Evolutionary conservation across 2,329 filamentous ascomycete genomes (phyloP), one percentile per base, ranked within the genome.

Genomic region (Cercospora sojina): DNA sequence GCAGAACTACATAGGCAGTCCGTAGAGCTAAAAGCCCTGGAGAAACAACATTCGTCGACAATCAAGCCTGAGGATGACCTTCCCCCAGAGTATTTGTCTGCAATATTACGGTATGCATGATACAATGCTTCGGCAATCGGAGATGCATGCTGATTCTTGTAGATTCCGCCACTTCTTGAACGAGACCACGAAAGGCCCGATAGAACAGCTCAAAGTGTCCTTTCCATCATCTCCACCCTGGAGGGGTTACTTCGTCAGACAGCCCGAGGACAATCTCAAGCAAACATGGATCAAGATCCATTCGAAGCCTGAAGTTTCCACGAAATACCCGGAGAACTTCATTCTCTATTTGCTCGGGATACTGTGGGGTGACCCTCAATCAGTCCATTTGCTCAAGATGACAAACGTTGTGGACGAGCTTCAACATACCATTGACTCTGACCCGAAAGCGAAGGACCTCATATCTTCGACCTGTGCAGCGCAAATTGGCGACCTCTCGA

Each of bases 391-490:
- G 2, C 9, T 61, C 1, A 13, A 79, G 2, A 65, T 83, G 27
- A 74, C 78, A 2, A 71, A 72, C 4, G 25, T 83, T 1, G 67
- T 85, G 12, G 84, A 87, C 66, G 83, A 86, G 70, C 71, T 86
- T 1, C 82, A 83, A 25, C 79, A 81, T 8, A 74, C 84, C 3
- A 64, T 83, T 63, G 61, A 70, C 25, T 51, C 56, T 6, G 68
- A 70, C 16, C 59, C 57, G 1, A 59, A 59, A 32, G 63, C 60
- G 20, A 68, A 64, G 25, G 20, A 35, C 0, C 25, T 69, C 5
- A 25, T 71, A n/a, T 65, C 62, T 12, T 57, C 68, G 10, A 41
- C 47, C 27, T 38, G 68, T 6, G 69, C 66, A 8, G 55, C 63
- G 0, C 47, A 79, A 0, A 77, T 87, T 8, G 79, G 80, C 2